phyloP scores from a whole-genome alignment of 169 alveolate species.

The Eimeria tenella region DNA sequence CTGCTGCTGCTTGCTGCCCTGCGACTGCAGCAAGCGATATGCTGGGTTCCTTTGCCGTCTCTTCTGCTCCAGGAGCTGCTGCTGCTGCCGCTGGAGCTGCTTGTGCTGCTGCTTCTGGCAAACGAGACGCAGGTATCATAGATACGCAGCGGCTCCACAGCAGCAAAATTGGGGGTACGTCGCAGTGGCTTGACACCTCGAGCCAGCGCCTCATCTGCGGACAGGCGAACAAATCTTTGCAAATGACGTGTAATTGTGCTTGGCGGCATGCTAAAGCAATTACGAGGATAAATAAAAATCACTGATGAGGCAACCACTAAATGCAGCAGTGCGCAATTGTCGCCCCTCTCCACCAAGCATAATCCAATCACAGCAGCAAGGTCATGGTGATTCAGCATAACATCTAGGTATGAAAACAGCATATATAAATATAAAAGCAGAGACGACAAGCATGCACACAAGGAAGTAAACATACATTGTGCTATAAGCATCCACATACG shows the following conservation, averaged over 20 bases:
- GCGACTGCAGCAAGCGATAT: slow-evolving; percentile 15
- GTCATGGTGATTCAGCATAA: no score
- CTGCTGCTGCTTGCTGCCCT: slow-evolving; percentile 16
- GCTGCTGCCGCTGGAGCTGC: slow-evolving; percentile 29
- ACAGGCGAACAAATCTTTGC: no score
- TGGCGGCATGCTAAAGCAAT: no score
- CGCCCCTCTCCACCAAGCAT: no score
- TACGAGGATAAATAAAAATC: no score
- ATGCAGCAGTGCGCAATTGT: no score
- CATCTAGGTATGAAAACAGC: no score
- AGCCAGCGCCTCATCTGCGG: slow-evolving; percentile 88
- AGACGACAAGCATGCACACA: background rate
- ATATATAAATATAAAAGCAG: no score
- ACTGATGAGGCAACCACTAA: no score
- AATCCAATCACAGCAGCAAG: no score
- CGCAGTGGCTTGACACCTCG: slow-evolving; percentile 89
- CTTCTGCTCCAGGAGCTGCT: background rate
- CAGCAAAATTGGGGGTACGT: slow-evolving; percentile 89
- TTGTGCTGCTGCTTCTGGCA: slow-evolving; percentile 22
- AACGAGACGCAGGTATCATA: slow-evolving; percentile 84
- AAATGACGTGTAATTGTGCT: no score
- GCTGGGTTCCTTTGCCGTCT: slow-evolving; percentile 15
- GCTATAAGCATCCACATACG: background rate
- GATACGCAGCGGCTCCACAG: slow-evolving; percentile 92
- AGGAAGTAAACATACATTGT: background rate